Conservation (phyloP, 768 basidiomycete genomes). For the Lepiota subincarnata region DNA sequence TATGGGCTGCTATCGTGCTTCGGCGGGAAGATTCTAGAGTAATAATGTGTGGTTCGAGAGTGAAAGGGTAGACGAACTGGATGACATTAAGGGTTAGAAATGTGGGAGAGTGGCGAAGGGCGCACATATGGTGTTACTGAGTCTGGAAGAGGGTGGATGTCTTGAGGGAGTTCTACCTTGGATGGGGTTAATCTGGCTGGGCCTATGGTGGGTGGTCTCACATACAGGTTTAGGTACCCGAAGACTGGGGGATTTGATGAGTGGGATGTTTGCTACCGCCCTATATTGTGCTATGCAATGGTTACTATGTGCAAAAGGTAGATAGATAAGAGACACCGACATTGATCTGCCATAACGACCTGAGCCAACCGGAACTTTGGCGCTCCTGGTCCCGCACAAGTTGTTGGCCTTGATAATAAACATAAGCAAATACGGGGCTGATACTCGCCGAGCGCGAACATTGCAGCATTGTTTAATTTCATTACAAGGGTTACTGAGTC, state of each 20-base stretch:
- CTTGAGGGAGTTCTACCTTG: slow-evolving; percentile 81
- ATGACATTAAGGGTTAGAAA: slow-evolving; percentile 2
- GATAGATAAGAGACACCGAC: neutral
- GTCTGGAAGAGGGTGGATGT: slow-evolving; percentile 93
- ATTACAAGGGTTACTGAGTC: too few relatives aligned
- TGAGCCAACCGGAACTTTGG: neutral
- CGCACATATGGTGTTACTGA: slow-evolving; percentile 83
- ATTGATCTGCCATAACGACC: slow-evolving; percentile 10
- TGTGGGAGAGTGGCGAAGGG: neutral
- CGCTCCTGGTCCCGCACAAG: neutral
- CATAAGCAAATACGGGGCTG: neutral
- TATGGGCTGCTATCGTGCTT: slow-evolving; percentile 58
- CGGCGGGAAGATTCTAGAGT: slow-evolving; percentile 71
- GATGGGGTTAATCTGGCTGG: neutral
- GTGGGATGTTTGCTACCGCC: slow-evolving; percentile 68
- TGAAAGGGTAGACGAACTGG: slow-evolving; percentile 96
- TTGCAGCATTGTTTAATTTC: too few relatives aligned
- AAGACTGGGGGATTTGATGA: slow-evolving; percentile 91
- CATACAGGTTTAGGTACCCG: slow-evolving; percentile 78
- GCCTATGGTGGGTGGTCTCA: slow-evolving; percentile 1
- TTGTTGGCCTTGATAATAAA: neutral
- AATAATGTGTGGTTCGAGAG: slow-evolving; percentile 83
- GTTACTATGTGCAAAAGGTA: neutral
- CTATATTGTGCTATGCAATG: slow-evolving; percentile 63
- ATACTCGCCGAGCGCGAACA: too few relatives aligned